Evolutionary conservation across 2,329 filamentous ascomycete genomes (phyloP), one percentile per base, ranked within the genome.

Genomic region (Aspergillus fijiensis): DNA sequence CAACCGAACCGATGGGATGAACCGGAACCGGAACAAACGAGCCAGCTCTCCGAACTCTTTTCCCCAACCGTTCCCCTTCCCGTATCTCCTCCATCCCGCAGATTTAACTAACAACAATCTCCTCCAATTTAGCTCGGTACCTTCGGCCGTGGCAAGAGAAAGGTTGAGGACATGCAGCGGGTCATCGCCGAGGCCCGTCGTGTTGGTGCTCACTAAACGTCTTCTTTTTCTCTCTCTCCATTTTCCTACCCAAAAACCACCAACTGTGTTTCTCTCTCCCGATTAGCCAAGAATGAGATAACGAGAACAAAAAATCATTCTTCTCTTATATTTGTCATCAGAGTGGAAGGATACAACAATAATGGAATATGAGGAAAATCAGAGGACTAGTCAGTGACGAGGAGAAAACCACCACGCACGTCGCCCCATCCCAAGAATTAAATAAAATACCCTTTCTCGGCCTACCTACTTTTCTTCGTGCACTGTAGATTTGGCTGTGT

Each of bases 121-220:
- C 55, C 25, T 42, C 60, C 56, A 59, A 60, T 67, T 54, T 68
- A 95, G 90, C 93, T 99, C 85, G 95, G 95, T 80, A 98, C 95
- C 74, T 98, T 98, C 83, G 91, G 91, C 78, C 94, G 95, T 82
- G 94, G 94, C 78, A 99, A 99, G 94, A 89, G 87, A 81, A 99
- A 99, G 94, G 95, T 99, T 73, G 95, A 99, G 80, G 94, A 98
- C 85, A 92, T 99, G 84, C 91, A 92, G 84, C 88, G 91, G 77
- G 91, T 99, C 82, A 99, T 99, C 79, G 92, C 94, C 76, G 95
- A 98, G 86, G 89, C 93, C 79, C 93, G 94, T 83, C 85, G 89
- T 78, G 83, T 87, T 66, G 65, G 66, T 67, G 87, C 82, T 81
- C 87, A 89, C 82, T 89, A 88, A 85, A 80, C 64, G 61, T 56